A percentile compares a stretch with the other conserved stretches of the same genome.
Conservation (phyloP, 2,329 filamentous ascomycete species). For the Pyricularia pennisetigena region DNA sequence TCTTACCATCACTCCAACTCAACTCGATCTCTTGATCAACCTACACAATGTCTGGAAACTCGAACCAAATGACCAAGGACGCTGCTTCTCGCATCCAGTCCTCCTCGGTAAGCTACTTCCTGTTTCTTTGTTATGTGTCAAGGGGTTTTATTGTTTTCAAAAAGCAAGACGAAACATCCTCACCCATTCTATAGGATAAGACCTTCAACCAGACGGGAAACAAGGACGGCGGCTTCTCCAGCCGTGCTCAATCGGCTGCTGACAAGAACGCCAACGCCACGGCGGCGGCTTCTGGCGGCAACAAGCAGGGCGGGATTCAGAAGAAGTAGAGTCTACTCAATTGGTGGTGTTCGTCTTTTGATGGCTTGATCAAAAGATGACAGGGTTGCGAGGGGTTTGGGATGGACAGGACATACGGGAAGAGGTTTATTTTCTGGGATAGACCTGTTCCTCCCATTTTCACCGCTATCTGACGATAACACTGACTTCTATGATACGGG, state of each 20-base stretch:
- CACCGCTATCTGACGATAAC: not conserved
- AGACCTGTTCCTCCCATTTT: not conserved
- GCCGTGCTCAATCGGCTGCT: too few species aligned
- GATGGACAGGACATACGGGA: not conserved
- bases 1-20: not conserved
- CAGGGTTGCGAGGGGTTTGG: not conserved
- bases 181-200: not conserved
- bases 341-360: not conserved
- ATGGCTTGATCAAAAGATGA: not conserved
- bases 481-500: not conserved
- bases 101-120: not conserved
- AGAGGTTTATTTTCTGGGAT: not conserved
- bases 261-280: not conserved
- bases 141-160: not conserved
- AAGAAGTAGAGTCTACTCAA: not conserved
- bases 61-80: not conserved
- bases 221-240: too few species aligned
- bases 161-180: not conserved
- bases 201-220: not conserved
- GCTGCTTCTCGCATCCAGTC: not conserved
- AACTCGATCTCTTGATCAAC: not conserved
- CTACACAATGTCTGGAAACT: not conserved
- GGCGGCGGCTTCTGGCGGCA: not conserved
- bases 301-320: not conserved
- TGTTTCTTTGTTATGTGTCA: too few species aligned